These are phyloP conservation scores for Hypoxylon sp. DNA, from an alignment of 2,329 filamentous ascomycete genomes.

Conservation along the genomic window DNA sequence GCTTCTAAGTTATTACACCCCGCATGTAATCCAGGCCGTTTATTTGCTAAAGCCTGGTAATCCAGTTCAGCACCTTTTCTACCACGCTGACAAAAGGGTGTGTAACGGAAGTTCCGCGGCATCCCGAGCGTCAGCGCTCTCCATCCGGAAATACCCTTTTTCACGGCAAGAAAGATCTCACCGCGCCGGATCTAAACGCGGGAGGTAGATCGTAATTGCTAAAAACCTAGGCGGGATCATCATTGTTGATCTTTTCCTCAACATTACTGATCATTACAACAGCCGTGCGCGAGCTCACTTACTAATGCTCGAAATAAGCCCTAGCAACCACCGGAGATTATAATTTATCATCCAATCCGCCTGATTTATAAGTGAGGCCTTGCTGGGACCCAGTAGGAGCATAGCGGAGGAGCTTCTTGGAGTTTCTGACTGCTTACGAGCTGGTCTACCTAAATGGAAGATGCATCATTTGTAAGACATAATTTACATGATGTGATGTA, in stretches of 20 bases:
- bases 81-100: conserved; percentile 19
- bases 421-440: conserved; percentile 8
- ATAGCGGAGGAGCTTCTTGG: neutral
- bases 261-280: neutral
- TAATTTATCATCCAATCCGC: conserved; percentile 21
- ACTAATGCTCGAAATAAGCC: conserved; percentile 7
- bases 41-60: conserved; percentile 21
- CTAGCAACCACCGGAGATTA: neutral
- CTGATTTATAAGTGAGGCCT: conserved; percentile 26
- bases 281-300: conserved; percentile 9
- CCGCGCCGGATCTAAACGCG: conserved; percentile 30
- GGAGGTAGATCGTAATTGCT: conserved; percentile 22
- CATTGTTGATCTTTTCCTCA: neutral
- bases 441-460: conserved; percentile 5
- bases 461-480: conserved; percentile 29
- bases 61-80: conserved; percentile 8
- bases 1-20: conserved; percentile 14
- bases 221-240: neutral
- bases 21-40: conserved; percentile 13
- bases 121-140: conserved; percentile 21
- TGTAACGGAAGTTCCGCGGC: conserved; percentile 12
- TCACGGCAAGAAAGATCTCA: conserved; percentile 33
- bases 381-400: neutral
- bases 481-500: conserved; percentile 32
- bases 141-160: conserved; percentile 27